Percentiles rank a stretch among this genome's conserved stretches.
These are phyloP conservation scores for Epichloe festucae DNA, from an alignment of 2,329 filamentous ascomycete genomes.

Conservation along the genomic window DNA sequence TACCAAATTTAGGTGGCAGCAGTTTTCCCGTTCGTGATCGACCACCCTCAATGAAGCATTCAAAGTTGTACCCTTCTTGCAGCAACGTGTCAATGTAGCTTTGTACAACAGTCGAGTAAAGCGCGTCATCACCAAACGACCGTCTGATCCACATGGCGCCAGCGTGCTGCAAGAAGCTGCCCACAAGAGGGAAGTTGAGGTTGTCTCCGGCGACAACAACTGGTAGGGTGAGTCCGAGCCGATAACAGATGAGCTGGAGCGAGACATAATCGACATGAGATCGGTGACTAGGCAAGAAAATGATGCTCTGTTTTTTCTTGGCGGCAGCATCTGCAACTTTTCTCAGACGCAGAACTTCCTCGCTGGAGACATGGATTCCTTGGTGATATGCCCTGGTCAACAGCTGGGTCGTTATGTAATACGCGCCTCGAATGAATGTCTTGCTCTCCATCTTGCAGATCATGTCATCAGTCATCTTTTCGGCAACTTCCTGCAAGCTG, in stretches of 20 bases:
- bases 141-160: conserved; percentile 94
- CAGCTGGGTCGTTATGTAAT: conserved; percentile 79
- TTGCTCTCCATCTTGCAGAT: conserved; percentile 99
- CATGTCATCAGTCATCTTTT: conserved; percentile 84
- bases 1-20: conserved; percentile 87
- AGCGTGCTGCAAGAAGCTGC: conserved; percentile 85
- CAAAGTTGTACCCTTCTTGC: conserved; percentile 84
- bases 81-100: conserved; percentile 88
- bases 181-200: conserved; percentile 83
- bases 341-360: conserved; percentile 75
- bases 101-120: conserved; percentile 90
- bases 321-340: conserved; percentile 73
- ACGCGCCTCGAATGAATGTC: conserved; percentile 79
- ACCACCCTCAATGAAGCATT: conserved; percentile 95
- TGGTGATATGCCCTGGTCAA: conserved; percentile 91
- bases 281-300: conserved; percentile 88
- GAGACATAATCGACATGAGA: conserved; percentile 96
- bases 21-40: conserved; percentile 89
- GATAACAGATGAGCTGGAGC: conserved; percentile 88
- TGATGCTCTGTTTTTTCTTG: conserved; percentile 88
- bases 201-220: conserved; percentile 94
- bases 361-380: conserved; percentile 89
- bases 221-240: conserved; percentile 75
- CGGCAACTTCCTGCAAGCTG: conserved; percentile 66
- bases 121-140: conserved; percentile 79